These are phyloP conservation scores for Rhizophlyctis rosea DNA, from an alignment of 192 early-diverging fungal genomes.

Conservation along the genomic window DNA sequence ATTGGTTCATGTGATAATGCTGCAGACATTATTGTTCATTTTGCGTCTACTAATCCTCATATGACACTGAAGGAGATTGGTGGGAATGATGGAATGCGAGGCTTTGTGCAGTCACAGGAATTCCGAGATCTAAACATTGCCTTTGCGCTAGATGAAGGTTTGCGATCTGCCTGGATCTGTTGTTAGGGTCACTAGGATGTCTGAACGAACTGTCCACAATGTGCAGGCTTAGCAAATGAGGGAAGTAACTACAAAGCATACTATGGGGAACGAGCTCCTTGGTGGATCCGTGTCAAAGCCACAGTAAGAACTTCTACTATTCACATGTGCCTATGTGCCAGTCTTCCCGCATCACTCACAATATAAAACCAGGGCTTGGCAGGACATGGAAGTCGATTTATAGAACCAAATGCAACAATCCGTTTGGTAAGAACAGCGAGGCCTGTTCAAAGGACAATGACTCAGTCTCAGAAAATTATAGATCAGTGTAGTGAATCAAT, in stretches of 20 bases:
- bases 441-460: background rate
- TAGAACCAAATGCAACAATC: constrained; percentile 64
- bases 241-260: constrained; percentile 68
- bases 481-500: constrained; percentile 55
- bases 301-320: background rate
- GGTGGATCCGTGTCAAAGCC: constrained; percentile 77
- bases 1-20: background rate
- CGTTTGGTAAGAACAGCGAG: constrained; percentile 51
- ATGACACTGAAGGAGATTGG: constrained; percentile 77
- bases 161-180: background rate
- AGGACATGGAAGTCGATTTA: constrained; percentile 84
- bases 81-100: constrained; percentile 74
- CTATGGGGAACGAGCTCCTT: constrained; percentile 80
- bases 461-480: background rate
- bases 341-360: no score
- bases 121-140: constrained; percentile 73
- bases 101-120: constrained; percentile 61
- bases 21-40: background rate
- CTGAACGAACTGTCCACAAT: background rate
- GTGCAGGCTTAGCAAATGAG: constrained; percentile 50
- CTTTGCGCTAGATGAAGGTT: constrained; percentile 82
- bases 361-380: constrained; percentile 59
- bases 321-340: no score
- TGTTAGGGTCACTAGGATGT: background rate
- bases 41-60: background rate